A percentile compares a stretch with the other conserved stretches of the same genome.
These are phyloP conservation scores for Emergomyces pasteurianus DNA, from an alignment of 2,329 filamentous ascomycete genomes.

Conservation along the genomic window DNA sequence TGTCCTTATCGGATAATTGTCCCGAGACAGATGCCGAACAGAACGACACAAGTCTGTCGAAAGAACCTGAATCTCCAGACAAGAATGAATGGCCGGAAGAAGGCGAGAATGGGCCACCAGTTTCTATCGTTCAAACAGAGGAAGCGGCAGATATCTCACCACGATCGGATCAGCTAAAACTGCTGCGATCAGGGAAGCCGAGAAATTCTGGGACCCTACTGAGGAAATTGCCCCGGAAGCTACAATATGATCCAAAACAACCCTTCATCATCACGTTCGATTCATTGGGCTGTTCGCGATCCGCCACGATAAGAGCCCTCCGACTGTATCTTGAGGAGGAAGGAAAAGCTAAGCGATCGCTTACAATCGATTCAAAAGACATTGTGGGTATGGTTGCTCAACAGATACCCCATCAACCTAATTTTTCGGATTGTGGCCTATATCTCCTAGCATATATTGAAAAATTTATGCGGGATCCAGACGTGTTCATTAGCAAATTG, in stretches of 20 bases:
- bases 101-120: constrained; percentile 15
- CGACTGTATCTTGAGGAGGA: constrained; percentile 69
- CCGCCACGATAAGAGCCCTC: constrained; percentile 52
- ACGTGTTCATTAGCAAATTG: constrained; percentile 55
- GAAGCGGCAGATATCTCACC: not conserved
- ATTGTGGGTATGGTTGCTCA: constrained; percentile 57
- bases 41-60: not conserved
- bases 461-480: constrained; percentile 65
- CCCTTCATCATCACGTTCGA: constrained; percentile 78
- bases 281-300: constrained; percentile 59
- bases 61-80: constrained; percentile 5
- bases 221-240: constrained; percentile 13
- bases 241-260: constrained; percentile 39
- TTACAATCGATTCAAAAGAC: constrained; percentile 33
- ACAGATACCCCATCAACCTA: constrained; percentile 65
- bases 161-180: constrained; percentile 10
- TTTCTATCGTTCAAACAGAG: not conserved
- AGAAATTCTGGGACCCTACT: not conserved
- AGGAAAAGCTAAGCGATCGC: constrained; percentile 49
- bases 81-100: constrained; percentile 21
- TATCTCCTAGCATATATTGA: constrained; percentile 77
- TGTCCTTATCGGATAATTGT: constrained; percentile 18
- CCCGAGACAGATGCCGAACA: not conserved
- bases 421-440: constrained; percentile 80
- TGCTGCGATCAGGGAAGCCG: not conserved